Base-by-base conservation (phyloP, 148 eudicot species). In the Nyssa sinensis region DNA sequence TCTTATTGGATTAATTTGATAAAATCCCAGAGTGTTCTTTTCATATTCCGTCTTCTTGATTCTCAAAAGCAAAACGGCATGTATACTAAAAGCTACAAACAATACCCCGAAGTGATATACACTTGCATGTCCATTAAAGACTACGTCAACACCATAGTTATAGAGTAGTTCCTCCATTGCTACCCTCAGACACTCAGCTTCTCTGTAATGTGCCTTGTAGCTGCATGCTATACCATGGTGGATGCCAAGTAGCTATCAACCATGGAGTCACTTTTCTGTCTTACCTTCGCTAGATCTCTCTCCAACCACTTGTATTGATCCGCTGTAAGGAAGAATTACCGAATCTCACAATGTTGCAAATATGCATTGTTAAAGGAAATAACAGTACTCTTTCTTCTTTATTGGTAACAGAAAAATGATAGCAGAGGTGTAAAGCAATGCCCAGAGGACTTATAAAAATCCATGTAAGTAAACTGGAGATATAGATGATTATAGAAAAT, bases 291-390 rank as follows among this genome's bases (percentile, higher is more conserved):
- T 70, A 95, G 80, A 81, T 95, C 98, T 79, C 82, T 85, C 86
- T 82, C 88, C 86, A 95, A 73, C 98, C 98, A 95, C 84, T 88
- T 90, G 90, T 92, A 94, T 66, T 94, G 98, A 81, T 86, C 92
- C 61, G 89, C 98, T 92, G 87, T 31, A 65, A 24, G 7, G 41
- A 53, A 60, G 59, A 34, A 67, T 60, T 39, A 49, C 17, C 69
- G 8, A 0, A 71, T 31, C 21, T 62, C 27, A 66, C 21, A 19
- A 64, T 24, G 17, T 44, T 12, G 0, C 1, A 55, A 55, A 7
- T 21, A 53, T 53, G 7, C 23, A 55, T 55, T 7, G 25, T 10
- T 24, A 19, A 55, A 55, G 16, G 4, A 12, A 7, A 19, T 55
- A 21, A n/a, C 17, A 44, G 51, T 13, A 19, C 16, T 44, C 51